Percentiles rank a stretch among this genome's conserved stretches.
Evolutionary conservation across 1,284 basidiomycete genomes (phyloP).

Genomic region (Austroboletus niveus): DNA sequence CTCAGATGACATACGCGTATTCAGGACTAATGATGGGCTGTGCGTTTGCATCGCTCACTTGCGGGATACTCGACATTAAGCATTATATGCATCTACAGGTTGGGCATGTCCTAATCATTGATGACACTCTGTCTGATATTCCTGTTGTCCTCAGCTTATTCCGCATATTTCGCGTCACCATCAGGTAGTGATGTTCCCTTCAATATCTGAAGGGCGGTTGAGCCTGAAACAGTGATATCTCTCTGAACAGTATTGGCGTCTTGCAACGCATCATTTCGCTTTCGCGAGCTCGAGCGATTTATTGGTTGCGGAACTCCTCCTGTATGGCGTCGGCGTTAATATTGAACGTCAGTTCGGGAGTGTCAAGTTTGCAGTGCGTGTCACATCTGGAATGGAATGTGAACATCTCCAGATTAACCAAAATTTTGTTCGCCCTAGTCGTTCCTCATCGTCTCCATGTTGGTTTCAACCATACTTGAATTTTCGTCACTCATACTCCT

Average conservation of each 20-base stretch:
- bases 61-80: slow-evolving; percentile 81
- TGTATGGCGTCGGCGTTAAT: slow-evolving; percentile 72
- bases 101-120: slow-evolving; percentile 11
- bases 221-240: slow-evolving; percentile 21
- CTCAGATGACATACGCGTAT: not conserved
- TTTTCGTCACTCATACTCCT: slow-evolving; percentile 63
- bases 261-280: slow-evolving; percentile 71
- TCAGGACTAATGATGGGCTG: slow-evolving; percentile 75
- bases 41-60: slow-evolving; percentile 67
- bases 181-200: slow-evolving; percentile 46
- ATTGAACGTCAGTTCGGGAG: slow-evolving; percentile 88
- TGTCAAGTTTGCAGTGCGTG: slow-evolving; percentile 82
- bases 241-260: slow-evolving; percentile 75
- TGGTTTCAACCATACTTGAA: slow-evolving; percentile 68
- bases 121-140: slow-evolving; percentile 12
- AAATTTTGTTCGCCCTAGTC: slow-evolving; percentile 48
- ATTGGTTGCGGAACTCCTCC: slow-evolving; percentile 70
- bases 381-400: not conserved
- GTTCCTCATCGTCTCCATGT: slow-evolving; percentile 63
- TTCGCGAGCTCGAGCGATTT: slow-evolving; percentile 87
- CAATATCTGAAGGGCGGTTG: slow-evolving; percentile 12
- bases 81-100: slow-evolving; percentile 85
- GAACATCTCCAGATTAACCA: slow-evolving; percentile 1
- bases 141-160: slow-evolving; percentile 43
- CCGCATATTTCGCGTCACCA: slow-evolving; percentile 71